Evolutionary conservation across 1,284 basidiomycete species (phyloP).

Genomic region (Rhodotorula sp.): DNA sequence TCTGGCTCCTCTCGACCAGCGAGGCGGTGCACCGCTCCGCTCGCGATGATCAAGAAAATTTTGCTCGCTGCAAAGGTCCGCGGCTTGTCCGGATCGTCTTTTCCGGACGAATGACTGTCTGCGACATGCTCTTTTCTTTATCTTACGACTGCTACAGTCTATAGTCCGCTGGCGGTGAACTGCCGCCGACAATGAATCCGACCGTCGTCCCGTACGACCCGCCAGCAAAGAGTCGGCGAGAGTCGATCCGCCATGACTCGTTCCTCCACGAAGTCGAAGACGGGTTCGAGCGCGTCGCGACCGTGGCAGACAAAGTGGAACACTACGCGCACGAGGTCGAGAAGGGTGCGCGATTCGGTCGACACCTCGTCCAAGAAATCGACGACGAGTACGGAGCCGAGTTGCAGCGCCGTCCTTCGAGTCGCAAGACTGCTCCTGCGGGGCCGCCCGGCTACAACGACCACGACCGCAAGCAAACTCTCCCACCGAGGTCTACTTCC

Average conservation of each 20-base stretch:
- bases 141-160: neutral
- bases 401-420: neutral
- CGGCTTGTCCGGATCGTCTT: neutral
- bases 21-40: neutral
- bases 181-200: neutral
- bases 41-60: too few relatives aligned
- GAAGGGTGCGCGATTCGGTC: neutral
- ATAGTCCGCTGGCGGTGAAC: neutral
- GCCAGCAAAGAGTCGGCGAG: neutral
- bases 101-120: neutral
- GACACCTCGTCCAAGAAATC: slow-evolving; percentile 1
- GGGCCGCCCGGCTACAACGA: neutral
- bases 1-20: neutral
- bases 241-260: neutral
- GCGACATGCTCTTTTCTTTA: neutral
- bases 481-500: neutral
- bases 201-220: slow-evolving; percentile 1
- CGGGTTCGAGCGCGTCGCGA: neutral
- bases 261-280: neutral
- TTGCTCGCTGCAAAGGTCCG: neutral
- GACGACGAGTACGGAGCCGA: slow-evolving; percentile 1
- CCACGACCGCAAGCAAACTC: too few relatives aligned
- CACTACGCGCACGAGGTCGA: neutral
- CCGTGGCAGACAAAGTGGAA: neutral
- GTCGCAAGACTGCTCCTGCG: neutral